These are phyloP conservation scores for Phaffia australis DNA, from an alignment of 768 basidiomycete species.

Conservation along the genomic window DNA sequence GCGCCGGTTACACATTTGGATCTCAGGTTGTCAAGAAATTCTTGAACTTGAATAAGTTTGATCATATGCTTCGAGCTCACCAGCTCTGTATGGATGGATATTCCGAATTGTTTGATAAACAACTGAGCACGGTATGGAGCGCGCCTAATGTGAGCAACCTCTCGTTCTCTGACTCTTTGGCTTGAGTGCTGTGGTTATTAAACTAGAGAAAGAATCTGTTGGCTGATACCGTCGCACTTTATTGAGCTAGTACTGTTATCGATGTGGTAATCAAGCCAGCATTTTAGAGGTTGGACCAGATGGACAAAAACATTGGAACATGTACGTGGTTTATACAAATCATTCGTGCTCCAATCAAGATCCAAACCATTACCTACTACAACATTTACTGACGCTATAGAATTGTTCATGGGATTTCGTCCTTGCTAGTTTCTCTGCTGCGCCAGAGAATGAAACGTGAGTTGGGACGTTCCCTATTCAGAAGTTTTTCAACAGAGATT, in stretches of 20 bases:
- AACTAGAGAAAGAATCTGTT: neutral
- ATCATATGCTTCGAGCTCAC: slow-evolving; percentile 93
- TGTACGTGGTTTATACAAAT: slow-evolving; percentile 36
- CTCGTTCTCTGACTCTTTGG: neutral
- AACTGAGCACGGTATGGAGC: slow-evolving; percentile 94
- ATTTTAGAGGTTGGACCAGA: slow-evolving; percentile 91
- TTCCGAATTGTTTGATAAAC: slow-evolving; percentile 89
- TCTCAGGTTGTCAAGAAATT: slow-evolving; percentile 94
- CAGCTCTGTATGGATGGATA: slow-evolving; percentile 99
- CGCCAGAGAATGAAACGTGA: slow-evolving; percentile 76
- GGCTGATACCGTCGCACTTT: neutral
- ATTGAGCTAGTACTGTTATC: slow-evolving; percentile 24
- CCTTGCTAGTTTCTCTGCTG: slow-evolving; percentile 61
- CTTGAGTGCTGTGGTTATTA: neutral
- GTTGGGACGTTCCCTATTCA: neutral
- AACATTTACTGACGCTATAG: neutral
- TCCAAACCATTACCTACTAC: neutral
- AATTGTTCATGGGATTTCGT: neutral
- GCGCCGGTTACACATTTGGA: slow-evolving; percentile 97
- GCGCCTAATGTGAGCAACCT: slow-evolving; percentile 59
- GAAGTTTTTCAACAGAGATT: too few relatives aligned
- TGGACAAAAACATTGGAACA: slow-evolving; percentile 81
- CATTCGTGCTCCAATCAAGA: neutral
- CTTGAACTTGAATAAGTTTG: slow-evolving; percentile 88
- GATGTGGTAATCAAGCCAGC: slow-evolving; percentile 93